These are phyloP conservation scores for Coniochaeta pulveracea DNA, from an alignment of 2,329 filamentous ascomycete genomes.

Conservation along the genomic window DNA sequence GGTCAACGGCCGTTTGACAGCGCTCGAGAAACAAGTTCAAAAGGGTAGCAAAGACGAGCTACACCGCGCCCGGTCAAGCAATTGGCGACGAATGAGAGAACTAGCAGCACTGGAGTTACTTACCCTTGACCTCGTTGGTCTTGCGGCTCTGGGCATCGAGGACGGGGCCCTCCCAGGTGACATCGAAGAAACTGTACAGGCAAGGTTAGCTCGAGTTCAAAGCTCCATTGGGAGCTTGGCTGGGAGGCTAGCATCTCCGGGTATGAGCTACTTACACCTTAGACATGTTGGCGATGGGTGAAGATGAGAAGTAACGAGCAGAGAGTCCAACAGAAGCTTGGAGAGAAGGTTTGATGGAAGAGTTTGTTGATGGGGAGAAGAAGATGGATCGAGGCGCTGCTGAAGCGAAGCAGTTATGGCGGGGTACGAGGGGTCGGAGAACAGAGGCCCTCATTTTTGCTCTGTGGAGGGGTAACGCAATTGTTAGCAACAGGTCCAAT, in stretches of 20 bases:
- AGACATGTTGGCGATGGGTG: constrained; percentile 53
- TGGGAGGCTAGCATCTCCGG: constrained; percentile 7
- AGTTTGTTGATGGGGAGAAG: constrained; percentile 18
- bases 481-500: constrained; percentile 10
- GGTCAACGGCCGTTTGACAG: constrained; percentile 1
- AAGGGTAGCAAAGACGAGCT: too few relatives aligned
- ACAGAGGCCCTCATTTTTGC: constrained; percentile 17
- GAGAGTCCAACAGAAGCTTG: constrained; percentile 20
- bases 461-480: constrained; percentile 13
- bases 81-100: too few relatives aligned
- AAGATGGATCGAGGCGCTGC: constrained; percentile 22
- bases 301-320: constrained; percentile 21
- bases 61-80: not conserved
- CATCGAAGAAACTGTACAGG: constrained; percentile 53
- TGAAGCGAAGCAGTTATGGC: constrained; percentile 19
- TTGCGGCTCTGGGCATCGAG: constrained; percentile 47
- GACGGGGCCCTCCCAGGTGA: constrained; percentile 61
- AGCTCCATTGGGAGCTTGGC: not conserved
- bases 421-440: constrained; percentile 28
- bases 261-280: constrained; percentile 54
- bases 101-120: constrained; percentile 25
- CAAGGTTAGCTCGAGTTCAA: too few relatives aligned
- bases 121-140: constrained; percentile 48
- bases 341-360: constrained; percentile 22
- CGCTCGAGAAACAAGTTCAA: too few relatives aligned